phyloP scores from a whole-genome alignment of 192 early-diverging fungal genomes.

The Allomyces arbusculus region DNA sequence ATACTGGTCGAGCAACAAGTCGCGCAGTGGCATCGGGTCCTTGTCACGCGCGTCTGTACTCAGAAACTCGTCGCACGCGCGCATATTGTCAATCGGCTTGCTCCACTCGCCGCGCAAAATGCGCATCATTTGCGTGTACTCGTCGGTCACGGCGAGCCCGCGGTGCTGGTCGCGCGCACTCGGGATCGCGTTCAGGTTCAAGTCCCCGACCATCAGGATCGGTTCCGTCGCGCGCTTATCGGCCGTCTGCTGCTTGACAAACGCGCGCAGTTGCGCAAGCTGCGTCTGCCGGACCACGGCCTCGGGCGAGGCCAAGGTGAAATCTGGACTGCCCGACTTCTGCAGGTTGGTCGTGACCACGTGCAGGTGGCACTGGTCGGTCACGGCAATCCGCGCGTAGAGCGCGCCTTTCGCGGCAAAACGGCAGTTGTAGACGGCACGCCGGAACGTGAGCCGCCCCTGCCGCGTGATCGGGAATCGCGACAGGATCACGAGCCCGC shows the following conservation, averaged over 20 bases:
- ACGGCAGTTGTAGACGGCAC: conserved; percentile 52
- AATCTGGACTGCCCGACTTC: conserved; percentile 40
- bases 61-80: too few relatives aligned
- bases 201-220: conserved; percentile 41
- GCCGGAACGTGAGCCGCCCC: conserved; percentile 35
- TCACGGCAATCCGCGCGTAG: conserved; percentile 46
- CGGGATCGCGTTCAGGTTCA: conserved; percentile 42
- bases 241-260: conserved; percentile 25
- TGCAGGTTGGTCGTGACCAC: conserved; percentile 72
- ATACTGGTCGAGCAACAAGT: conserved; percentile 14
- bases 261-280: conserved; percentile 38
- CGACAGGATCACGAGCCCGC: conserved; percentile 57
- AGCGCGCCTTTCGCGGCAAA: conserved; percentile 52
- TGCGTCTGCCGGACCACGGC: conserved; percentile 37
- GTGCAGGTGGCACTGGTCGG: conserved; percentile 26
- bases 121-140: conserved; percentile 12
- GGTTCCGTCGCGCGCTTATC: conserved; percentile 24
- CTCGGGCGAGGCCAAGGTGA: conserved; percentile 29
- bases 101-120: conserved; percentile 11
- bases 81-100: neutral
- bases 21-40: conserved; percentile 5
- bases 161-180: conserved; percentile 1
- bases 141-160: conserved; percentile 6
- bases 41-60: neutral
- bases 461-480: conserved; percentile 39